Conservation (phyloP, 257 asterid genomes). For the Knoxia roxburghii region DNA sequence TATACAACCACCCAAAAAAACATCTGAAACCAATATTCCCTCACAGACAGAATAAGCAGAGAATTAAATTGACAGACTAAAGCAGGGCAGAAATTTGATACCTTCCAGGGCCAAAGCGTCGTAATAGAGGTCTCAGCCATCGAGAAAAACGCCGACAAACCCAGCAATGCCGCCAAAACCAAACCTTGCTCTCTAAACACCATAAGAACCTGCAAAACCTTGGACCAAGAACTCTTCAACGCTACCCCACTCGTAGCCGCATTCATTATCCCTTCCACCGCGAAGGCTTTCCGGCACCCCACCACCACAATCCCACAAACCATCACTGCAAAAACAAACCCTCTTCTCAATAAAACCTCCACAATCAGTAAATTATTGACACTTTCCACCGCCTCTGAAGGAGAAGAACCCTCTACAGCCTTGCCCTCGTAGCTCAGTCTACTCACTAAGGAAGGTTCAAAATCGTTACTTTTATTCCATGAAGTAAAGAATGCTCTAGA, state of each 20-base stretch:
- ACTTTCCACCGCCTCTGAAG: constrained; percentile 17
- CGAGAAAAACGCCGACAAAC: constrained; percentile 94
- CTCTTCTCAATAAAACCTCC: constrained; percentile 41
- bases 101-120: constrained; percentile 99
- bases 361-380: constrained; percentile 9
- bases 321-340: constrained; percentile 41
- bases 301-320: constrained; percentile 48
- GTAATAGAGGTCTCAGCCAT: constrained; percentile 99
- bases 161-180: constrained; percentile 69
- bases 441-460: background rate
- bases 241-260: constrained; percentile 50
- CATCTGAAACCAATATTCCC: background rate
- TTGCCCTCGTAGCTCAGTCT: background rate
- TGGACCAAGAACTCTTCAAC: constrained; percentile 78
- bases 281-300: constrained; percentile 60
- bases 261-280: constrained; percentile 46
- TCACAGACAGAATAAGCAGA: background rate
- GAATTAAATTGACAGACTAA: no score
- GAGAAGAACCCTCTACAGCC: background rate
- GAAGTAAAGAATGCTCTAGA: constrained; percentile 22
- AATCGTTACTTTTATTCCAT: background rate
- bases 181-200: constrained; percentile 90
- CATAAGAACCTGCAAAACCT: constrained; percentile 60
- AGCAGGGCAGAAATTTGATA: constrained; percentile 13
- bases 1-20: background rate